Conservation (phyloP, 768 basidiomycete genomes). For the Hygrocybe coccinea region DNA sequence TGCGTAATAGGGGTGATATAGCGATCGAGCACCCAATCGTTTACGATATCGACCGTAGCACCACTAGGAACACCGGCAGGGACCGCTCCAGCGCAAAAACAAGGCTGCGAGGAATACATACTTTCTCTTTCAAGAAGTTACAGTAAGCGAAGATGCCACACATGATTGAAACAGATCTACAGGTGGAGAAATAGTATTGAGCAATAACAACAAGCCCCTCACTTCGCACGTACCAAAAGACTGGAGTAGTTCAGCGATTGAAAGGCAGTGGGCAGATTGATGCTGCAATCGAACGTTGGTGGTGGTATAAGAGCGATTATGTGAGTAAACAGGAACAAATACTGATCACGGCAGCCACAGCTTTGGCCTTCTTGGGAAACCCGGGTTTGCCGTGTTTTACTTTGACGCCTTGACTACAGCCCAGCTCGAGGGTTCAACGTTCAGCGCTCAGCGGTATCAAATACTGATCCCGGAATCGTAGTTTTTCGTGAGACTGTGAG, state of each 20-base stretch:
- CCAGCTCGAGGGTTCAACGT: too few relatives aligned
- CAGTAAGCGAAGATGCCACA: conserved; percentile 98
- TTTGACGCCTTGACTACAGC: too few relatives aligned
- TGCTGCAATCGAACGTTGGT: background rate
- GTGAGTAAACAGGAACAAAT: background rate
- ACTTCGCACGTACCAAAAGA: background rate
- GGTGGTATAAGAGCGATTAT: background rate
- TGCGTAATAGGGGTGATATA: background rate
- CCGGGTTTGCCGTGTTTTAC: too few relatives aligned
- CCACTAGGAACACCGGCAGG: too few relatives aligned
- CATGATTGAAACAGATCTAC: conserved; percentile 42
- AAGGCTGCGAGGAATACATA: conserved; percentile 33
- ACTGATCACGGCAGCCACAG: background rate
- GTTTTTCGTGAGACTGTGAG: too few relatives aligned
- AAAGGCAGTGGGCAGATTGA: background rate
- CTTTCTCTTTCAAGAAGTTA: conserved; percentile 93
- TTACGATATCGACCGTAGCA: background rate
- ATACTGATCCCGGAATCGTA: too few relatives aligned
- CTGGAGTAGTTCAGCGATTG: background rate
- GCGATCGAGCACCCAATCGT: background rate
- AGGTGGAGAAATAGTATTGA: background rate
- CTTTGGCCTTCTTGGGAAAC: too few relatives aligned
- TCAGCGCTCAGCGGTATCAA: background rate
- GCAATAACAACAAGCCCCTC: background rate
- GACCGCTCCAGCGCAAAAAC: background rate